Evolutionary conservation across 768 basidiomycete species (phyloP), one percentile per base, ranked within the genome.

Genomic region (Mycena metata): DNA sequence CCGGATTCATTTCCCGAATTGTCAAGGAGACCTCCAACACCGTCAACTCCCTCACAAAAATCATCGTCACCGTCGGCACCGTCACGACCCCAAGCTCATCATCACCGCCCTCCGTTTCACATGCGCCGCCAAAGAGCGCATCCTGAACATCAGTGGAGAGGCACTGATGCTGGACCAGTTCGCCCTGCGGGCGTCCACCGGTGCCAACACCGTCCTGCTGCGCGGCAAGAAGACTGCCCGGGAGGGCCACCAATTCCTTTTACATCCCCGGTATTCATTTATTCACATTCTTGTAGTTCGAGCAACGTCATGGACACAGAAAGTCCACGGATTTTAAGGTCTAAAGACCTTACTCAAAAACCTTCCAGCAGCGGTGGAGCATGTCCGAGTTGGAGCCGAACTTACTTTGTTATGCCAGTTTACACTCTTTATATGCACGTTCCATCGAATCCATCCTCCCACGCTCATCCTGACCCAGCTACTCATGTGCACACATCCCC

Each of bases 251-350:
- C 86, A 96, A 95, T 82, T 97, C 99, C 89, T 98, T 98, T 81
- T 97, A 98, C 83, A 95, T 46, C 11, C 17, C 5, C 26, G 15
- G 57, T 55, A 60, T 60, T 61, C 9, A 68, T 62, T 47, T 65
- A 68, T 60, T 47, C 64, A n/a, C 24, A 17, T 60, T 63, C 47
- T 5, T 41, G 35, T 52, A 91, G 91, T 97, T 98, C 92, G 97
- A 99, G 87, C 91, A 91, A 79, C 98, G 85, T 81, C 96, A 97
- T 90, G 97, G 97, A 87, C 94, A 97, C 89, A 90, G 97, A 93
- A 94, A 95, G 90, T 96, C 95, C 64, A 92, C 93, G 83, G 95
- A 94, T 75, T 96, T 96, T 94, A 96, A 96, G 88, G 93, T 96
- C 71, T 96, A 92, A 88, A 88, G 10, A 15, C 63, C 72, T 74